phyloP scores from a whole-genome alignment of 2,329 filamentous ascomycete species.

The Davidsoniella eucalypti region DNA sequence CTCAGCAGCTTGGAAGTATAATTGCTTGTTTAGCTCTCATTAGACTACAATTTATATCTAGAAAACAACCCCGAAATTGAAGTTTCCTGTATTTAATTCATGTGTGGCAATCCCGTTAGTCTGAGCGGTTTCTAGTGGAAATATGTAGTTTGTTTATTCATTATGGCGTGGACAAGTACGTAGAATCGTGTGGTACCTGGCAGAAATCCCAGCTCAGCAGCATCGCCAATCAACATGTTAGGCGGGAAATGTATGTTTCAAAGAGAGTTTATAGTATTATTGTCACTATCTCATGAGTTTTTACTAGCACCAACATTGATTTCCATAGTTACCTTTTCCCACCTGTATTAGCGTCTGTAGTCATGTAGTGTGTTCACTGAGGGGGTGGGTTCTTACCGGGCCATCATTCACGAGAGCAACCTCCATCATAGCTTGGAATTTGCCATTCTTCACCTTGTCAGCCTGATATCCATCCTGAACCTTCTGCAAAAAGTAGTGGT shows the following conservation, averaged over 20 bases:
- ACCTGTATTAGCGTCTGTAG: background rate
- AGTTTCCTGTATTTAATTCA: too few relatives aligned
- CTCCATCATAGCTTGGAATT: constrained; percentile 98
- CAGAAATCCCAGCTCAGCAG: too few relatives aligned
- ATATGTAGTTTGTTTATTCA: too few relatives aligned
- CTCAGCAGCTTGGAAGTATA: background rate
- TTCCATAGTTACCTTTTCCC: constrained; percentile 15
- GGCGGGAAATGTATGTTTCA: too few relatives aligned
- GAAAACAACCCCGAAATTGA: too few relatives aligned
- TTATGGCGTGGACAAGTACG: too few relatives aligned
- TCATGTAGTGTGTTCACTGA: background rate
- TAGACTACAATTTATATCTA: too few relatives aligned
- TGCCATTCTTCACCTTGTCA: constrained; percentile 79
- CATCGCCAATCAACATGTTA: too few relatives aligned
- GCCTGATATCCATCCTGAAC: constrained; percentile 54
- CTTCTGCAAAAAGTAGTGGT: constrained; percentile 66
- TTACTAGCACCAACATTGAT: constrained; percentile 11
- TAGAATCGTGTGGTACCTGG: too few relatives aligned
- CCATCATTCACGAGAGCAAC: constrained; percentile 82
- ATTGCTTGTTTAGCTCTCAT: too few relatives aligned
- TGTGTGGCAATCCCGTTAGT: background rate
- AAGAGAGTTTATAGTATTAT: too few relatives aligned
- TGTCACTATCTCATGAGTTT: background rate
- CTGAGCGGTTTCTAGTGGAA: too few relatives aligned
- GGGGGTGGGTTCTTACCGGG: constrained; percentile 29